These are phyloP conservation scores for Sporobolus alterniflorus DNA, from an alignment of 202 grass and related monocot genomes.

Conservation along the genomic window DNA sequence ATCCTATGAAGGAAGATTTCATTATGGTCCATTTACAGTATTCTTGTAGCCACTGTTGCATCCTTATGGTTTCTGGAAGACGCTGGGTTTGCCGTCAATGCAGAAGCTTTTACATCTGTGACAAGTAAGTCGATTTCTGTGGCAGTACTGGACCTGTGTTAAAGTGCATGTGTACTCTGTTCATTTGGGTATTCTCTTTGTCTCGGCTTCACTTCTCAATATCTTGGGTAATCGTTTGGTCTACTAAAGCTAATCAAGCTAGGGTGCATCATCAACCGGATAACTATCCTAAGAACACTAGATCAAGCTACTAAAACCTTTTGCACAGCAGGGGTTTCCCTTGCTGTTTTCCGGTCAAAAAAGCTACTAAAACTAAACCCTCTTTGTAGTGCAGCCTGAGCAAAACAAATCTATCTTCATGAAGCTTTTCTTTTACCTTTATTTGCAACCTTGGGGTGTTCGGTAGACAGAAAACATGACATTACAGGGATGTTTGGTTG, in stretches of 20 bases:
- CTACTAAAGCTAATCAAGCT: neutral
- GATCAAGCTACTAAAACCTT: neutral
- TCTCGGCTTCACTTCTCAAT: neutral
- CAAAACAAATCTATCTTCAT: neutral
- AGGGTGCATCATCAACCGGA: neutral
- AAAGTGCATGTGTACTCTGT: slow-evolving; percentile 6
- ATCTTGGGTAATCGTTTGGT: neutral
- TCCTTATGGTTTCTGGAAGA: slow-evolving; percentile 89
- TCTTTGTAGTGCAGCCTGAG: neutral
- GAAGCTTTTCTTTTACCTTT: neutral
- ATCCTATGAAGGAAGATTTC: slow-evolving; percentile 99
- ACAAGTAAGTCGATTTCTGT: slow-evolving; percentile 68
- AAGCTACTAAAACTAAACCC: no score
- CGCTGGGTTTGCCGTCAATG: slow-evolving; percentile 96
- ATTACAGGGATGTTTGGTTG: no score
- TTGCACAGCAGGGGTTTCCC: no score
- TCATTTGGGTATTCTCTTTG: neutral
- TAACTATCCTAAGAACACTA: neutral
- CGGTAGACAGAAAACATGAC: neutral
- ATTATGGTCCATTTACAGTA: slow-evolving; percentile 99
- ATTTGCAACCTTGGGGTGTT: neutral
- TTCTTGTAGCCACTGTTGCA: slow-evolving; percentile 87
- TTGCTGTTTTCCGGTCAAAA: no score
- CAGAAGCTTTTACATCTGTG: slow-evolving; percentile 89
- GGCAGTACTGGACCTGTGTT: slow-evolving; percentile 16